Percentiles rank a stretch among this genome's conserved stretches.
Conservation (phyloP, 2,329 filamentous ascomycete species). For the Aspergillus sp. region DNA sequence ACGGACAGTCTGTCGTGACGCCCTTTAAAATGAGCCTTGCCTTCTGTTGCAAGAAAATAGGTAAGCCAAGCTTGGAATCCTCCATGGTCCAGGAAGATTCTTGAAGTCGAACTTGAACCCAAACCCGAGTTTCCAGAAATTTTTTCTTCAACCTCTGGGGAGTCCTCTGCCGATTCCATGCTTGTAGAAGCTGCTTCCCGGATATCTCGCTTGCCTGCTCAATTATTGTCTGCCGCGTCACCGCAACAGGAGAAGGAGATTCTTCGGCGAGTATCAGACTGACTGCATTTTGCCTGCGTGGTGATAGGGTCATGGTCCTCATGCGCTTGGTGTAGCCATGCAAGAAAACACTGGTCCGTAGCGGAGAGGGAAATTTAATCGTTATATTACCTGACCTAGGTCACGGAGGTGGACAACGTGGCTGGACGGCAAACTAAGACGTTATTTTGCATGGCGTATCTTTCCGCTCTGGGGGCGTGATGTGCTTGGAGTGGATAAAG, state of each 20-base stretch:
- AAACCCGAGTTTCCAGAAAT: not conserved
- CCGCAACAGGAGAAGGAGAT: not conserved
- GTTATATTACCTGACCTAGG: not conserved
- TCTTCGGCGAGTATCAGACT: not conserved
- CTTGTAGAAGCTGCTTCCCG: conserved; percentile 1
- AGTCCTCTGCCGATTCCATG: not conserved
- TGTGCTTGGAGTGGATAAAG: not conserved
- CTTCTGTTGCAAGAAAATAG: conserved; percentile 2
- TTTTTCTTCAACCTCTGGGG: conserved; percentile 4
- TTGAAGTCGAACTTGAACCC: not conserved
- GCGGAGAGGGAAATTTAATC: not conserved
- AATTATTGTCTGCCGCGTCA: conserved; percentile 1
- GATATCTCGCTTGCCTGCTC: conserved; percentile 1
- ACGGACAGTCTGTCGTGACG: not conserved
- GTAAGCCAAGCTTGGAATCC: conserved; percentile 1
- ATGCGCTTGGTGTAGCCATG: not conserved
- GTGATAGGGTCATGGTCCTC: not conserved
- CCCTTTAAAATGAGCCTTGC: conserved; percentile 2
- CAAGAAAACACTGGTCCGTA: not conserved
- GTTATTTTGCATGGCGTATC: not conserved
- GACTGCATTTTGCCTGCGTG: not conserved
- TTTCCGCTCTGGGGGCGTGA: too few relatives aligned
- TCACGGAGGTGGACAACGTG: not conserved
- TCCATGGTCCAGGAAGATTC: conserved; percentile 2
- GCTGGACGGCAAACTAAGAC: not conserved